Evolutionary conservation across 768 basidiomycete genomes (phyloP), one percentile per base, ranked within the genome.

Genomic region (Xerocomellus amylosporus): DNA sequence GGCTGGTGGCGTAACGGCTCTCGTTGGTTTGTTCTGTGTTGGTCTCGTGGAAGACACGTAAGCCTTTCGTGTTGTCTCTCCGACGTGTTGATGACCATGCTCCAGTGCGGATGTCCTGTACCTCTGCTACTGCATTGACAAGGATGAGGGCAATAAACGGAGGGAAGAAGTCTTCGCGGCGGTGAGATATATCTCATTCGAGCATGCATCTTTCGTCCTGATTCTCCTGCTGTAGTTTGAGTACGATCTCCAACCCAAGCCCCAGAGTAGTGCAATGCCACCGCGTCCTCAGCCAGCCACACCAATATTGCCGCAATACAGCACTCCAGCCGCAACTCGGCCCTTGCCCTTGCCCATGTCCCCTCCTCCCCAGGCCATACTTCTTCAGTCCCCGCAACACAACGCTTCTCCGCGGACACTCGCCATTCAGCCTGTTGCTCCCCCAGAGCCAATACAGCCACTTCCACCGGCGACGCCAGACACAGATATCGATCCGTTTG

Each of bases 1-100:
- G 4, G 88, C 87, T 22, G 93, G 87, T 4, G 84, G 82, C 10
- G 83, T 91, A 17, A 90, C 90, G 0, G 89, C 87, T 6, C 74
- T 94, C 20, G 90, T 93, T 31, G 87, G 90, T 1, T 65, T 88
- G 67, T 93, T 93, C 62, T 92, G 89, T 58, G 83, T 90, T 8
- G 90, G 90, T 5, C 75, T 93, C 5, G 82, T 94, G 37, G 82
- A 83, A 58, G 93, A 96, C 71, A 79, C 79, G 83, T 85, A 61
- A 72, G 84, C 73, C 9, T 15, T 38, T 24, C 13, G 1, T 33
- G 22, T n/a, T 38, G 3, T 20, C 34, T 42, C 33, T 54, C 10
- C 9, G 10, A 40, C 22, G 20, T 49, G 39, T 51, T 24, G 8
- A 19, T 48, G 39, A 56, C 39, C 24, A 41, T 45, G 22, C 15